A percentile compares a stretch with the other conserved stretches of the same genome.
These are phyloP conservation scores for Ascochyta rabiei DNA, from an alignment of 2,329 filamentous ascomycete species.

Conservation along the genomic window DNA sequence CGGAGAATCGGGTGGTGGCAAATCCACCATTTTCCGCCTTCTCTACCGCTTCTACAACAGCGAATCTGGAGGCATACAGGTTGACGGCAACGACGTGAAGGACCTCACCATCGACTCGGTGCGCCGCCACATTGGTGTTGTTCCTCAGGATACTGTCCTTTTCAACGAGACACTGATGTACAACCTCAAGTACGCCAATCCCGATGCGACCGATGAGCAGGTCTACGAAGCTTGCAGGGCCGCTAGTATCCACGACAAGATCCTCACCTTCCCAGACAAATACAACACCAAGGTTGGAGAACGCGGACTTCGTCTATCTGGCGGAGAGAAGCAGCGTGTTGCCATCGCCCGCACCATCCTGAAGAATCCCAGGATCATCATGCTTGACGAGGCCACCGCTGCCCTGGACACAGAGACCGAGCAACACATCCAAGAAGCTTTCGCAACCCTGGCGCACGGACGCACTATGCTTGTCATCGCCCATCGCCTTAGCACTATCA, in stretches of 20 bases:
- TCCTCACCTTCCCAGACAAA: conserved; percentile 83
- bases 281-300: conserved; percentile 93
- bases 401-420: conserved; percentile 91
- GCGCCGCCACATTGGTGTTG: conserved; percentile 87
- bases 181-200: conserved; percentile 89
- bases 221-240: conserved; percentile 82
- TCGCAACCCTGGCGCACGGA: conserved; percentile 80
- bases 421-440: conserved; percentile 87
- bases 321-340: conserved; percentile 91
- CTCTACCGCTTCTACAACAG: conserved; percentile 97
- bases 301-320: conserved; percentile 82
- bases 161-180: conserved; percentile 97
- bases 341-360: conserved; percentile 92
- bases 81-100: conserved; percentile 85
- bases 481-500: conserved; percentile 66
- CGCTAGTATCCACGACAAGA: conserved; percentile 91
- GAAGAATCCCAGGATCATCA: conserved; percentile 89
- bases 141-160: conserved; percentile 93
- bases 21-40: conserved; percentile 93
- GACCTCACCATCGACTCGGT: conserved; percentile 93
- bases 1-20: conserved; percentile 94
- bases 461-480: conserved; percentile 96
- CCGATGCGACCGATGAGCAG: conserved; percentile 77
- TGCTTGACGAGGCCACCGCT: conserved; percentile 91
- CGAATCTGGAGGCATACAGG: conserved; percentile 75